Evolutionary conservation across 192 early-diverging fungal species (phyloP).

Genomic region (Backusella morwellensis): DNA sequence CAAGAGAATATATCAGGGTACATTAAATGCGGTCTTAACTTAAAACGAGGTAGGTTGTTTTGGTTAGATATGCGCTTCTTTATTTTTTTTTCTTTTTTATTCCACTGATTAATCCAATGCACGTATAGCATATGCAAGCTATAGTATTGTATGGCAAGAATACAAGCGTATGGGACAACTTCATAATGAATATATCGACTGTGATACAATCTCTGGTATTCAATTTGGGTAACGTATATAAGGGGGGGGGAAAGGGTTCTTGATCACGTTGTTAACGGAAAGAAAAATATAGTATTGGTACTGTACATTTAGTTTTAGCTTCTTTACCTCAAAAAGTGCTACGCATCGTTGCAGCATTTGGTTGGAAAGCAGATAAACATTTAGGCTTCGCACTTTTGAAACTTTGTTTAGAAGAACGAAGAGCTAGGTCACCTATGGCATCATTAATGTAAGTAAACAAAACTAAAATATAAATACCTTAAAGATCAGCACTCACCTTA

Average conservation of each 20-base stretch:
- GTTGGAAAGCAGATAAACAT: slow-evolving; percentile 51
- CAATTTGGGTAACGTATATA: slow-evolving; percentile 33
- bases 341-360: slow-evolving; percentile 48
- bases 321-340: slow-evolving; percentile 31
- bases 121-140: slow-evolving; percentile 27
- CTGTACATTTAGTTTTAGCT: slow-evolving; percentile 33
- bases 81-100: background rate
- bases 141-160: slow-evolving; percentile 39
- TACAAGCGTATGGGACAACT: slow-evolving; percentile 39
- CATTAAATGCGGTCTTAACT: slow-evolving; percentile 25
- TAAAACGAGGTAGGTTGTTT: slow-evolving; percentile 41
- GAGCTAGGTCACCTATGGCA: slow-evolving; percentile 51
- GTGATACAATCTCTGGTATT: slow-evolving; percentile 37
- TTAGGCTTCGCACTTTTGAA: slow-evolving; percentile 53
- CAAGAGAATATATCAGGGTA: slow-evolving; percentile 28
- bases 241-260: background rate
- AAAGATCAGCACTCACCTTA: background rate
- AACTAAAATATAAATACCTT: background rate
- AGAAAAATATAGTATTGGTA: slow-evolving; percentile 27
- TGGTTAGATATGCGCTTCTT: background rate
- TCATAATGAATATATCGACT: slow-evolving; percentile 32
- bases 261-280: background rate
- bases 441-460: slow-evolving; percentile 47
- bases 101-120: background rate
- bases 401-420: slow-evolving; percentile 42